Evolutionary conservation across 352 stramenopile species (phyloP).

Genomic region (Pythium dissotocum): DNA sequence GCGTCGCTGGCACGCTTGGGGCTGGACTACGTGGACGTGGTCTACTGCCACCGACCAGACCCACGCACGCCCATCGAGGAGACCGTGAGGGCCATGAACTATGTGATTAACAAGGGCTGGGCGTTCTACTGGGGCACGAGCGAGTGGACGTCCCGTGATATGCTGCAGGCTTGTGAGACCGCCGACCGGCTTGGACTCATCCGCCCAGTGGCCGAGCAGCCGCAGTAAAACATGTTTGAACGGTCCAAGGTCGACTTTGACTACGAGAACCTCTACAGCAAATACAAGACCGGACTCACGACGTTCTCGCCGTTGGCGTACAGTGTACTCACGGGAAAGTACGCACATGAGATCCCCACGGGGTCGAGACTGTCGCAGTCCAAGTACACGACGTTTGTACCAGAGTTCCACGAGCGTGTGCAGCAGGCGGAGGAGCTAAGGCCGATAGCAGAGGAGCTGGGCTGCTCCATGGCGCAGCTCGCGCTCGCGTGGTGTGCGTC

Average conservation of each 20-base stretch:
- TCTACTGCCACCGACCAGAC: constrained; percentile 43
- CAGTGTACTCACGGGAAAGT: constrained; percentile 51
- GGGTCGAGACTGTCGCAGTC: constrained; percentile 27
- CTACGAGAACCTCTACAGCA: constrained; percentile 39
- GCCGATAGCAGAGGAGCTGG: constrained; percentile 34
- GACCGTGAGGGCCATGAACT: constrained; percentile 50
- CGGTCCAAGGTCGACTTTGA: constrained; percentile 43
- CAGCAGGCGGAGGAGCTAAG: constrained; percentile 28
- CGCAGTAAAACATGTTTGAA: constrained; percentile 61
- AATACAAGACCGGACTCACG: constrained; percentile 41
- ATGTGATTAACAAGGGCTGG: constrained; percentile 40
- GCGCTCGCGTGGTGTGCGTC: constrained; percentile 44
- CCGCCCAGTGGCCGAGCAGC: constrained; percentile 43
- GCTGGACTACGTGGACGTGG: constrained; percentile 46
- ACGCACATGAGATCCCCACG: constrained; percentile 29
- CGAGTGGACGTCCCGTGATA: constrained; percentile 47
- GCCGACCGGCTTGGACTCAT: constrained; percentile 37
- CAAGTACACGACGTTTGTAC: constrained; percentile 27
- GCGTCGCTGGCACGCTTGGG: constrained; percentile 44
- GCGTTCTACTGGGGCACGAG: no score
- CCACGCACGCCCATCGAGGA: constrained; percentile 41
- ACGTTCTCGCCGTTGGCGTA: constrained; percentile 42
- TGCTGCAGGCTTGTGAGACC: constrained; percentile 40
- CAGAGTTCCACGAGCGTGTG: constrained; percentile 18
- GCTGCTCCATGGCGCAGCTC: constrained; percentile 40